Evolutionary conservation across 176 grass and related monocot genomes (phyloP).

Genomic region (Musa schizocarpa): DNA sequence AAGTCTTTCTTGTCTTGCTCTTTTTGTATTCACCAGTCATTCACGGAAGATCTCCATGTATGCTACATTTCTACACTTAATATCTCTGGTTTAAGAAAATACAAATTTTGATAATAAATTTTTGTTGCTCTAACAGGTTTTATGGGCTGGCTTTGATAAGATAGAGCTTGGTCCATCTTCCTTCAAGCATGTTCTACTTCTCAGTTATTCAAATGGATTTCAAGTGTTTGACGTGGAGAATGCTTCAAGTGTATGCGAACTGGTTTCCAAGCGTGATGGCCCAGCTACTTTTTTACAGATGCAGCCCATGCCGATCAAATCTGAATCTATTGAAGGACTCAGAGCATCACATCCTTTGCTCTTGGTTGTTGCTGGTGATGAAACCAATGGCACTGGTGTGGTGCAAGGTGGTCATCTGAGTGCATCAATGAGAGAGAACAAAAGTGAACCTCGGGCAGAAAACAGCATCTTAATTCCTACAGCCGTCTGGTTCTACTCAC

Average conservation of each 20-base stretch:
- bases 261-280: conserved; percentile 94
- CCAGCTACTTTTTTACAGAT: conserved; percentile 99
- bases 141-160: conserved; percentile 96
- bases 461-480: conserved; percentile 69
- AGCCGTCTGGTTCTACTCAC: conserved; percentile 89
- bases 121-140: conserved; percentile 44
- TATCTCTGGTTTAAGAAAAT: not conserved
- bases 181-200: conserved; percentile 88
- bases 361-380: conserved; percentile 90
- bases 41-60: not conserved
- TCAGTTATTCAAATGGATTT: conserved; percentile 96
- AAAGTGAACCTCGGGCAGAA: conserved; percentile 49
- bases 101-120: conserved; percentile 2
- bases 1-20: not conserved
- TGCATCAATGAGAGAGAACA: conserved; percentile 83
- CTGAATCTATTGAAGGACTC: conserved; percentile 68
- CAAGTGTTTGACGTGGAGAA: conserved; percentile 99
- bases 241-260: conserved; percentile 84
- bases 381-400: conserved; percentile 78
- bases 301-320: conserved; percentile 59
- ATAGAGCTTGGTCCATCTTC: conserved; percentile 61
- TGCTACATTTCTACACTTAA: conserved; percentile 9
- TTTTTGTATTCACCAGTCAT: not conserved
- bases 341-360: conserved; percentile 92
- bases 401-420: conserved; percentile 93